Evolutionary conservation across 345 rosid species (phyloP).

Genomic region (Trapa incisa): DNA sequence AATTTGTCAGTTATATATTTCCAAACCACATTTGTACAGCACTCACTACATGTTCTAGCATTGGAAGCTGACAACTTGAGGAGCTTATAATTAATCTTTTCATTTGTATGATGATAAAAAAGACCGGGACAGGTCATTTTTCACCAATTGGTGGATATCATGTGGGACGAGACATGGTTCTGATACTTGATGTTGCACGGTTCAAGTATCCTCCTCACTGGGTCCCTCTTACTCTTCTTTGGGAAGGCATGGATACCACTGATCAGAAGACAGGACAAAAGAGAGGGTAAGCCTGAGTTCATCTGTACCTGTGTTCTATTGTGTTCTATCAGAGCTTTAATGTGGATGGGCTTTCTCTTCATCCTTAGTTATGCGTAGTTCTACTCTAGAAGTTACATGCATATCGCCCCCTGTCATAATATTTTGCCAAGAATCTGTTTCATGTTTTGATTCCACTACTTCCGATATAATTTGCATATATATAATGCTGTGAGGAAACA

Average conservation of each 20-base stretch:
- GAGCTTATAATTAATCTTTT: conserved; percentile 5
- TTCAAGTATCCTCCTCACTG: conserved; percentile 98
- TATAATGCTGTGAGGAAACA: neutral
- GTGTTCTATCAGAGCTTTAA: neutral
- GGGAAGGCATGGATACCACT: conserved; percentile 77
- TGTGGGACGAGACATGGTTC: conserved; percentile 78
- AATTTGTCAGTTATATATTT: neutral
- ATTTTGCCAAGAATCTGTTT: no score
- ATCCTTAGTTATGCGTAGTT: no score
- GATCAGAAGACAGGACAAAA: conserved; percentile 52
- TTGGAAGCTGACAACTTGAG: neutral
- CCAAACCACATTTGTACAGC: neutral
- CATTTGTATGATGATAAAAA: conserved; percentile 12
- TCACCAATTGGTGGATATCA: conserved; percentile 98
- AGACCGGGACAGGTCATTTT: conserved; percentile 93
- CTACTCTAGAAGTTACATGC: no score
- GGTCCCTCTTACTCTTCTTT: conserved; percentile 84
- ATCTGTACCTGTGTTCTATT: neutral
- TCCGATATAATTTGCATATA: no score
- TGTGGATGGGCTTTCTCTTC: neutral
- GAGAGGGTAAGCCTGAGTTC: conserved; percentile 44
- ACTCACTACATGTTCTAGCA: neutral
- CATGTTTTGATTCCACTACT: no score
- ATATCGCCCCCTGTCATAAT: no score
- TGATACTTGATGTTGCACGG: conserved; percentile 93